Evolutionary conservation across 78 protist genomes (phyloP).

Genomic region (Isochrysis galbana): DNA sequence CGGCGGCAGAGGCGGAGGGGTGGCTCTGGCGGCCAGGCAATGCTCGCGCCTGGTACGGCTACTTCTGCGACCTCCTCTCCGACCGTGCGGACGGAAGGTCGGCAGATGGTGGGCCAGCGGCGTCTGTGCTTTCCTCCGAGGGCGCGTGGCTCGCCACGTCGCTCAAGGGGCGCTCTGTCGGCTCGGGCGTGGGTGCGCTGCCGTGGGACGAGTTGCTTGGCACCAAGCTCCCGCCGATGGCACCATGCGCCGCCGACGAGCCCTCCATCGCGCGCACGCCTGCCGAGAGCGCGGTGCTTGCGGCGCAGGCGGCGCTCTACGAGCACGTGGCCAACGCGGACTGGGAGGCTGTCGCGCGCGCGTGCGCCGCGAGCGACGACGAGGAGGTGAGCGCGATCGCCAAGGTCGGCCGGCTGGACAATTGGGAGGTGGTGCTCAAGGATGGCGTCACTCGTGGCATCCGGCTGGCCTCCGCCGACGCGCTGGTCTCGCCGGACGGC

Average conservation of each 20-base stretch:
- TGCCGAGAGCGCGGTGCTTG: background rate
- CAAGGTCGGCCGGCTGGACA: background rate
- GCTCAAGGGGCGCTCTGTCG: background rate
- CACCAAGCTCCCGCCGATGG: background rate
- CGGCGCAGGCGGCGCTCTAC: background rate
- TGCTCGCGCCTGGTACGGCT: background rate
- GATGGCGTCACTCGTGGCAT: background rate
- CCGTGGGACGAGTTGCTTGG: conserved; percentile 1
- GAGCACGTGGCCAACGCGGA: background rate
- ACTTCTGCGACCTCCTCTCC: background rate
- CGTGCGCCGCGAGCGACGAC: background rate
- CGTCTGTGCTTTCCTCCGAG: background rate
- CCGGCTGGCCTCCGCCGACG: background rate
- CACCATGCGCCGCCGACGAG: background rate
- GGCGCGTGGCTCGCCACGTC: background rate
- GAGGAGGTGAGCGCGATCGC: conserved; percentile 10
- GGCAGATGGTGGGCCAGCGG: background rate
- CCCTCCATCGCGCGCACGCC: too few species aligned
- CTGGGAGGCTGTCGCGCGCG: background rate
- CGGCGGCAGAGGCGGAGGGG: background rate
- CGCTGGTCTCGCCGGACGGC: background rate
- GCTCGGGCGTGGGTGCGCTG: background rate
- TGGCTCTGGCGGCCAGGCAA: background rate
- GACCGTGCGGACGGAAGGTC: too few species aligned
- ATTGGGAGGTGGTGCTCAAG: background rate